Evolutionary conservation across 768 basidiomycete species (phyloP), one percentile per base, ranked within the genome.

Genomic region (Podaxis sp.): DNA sequence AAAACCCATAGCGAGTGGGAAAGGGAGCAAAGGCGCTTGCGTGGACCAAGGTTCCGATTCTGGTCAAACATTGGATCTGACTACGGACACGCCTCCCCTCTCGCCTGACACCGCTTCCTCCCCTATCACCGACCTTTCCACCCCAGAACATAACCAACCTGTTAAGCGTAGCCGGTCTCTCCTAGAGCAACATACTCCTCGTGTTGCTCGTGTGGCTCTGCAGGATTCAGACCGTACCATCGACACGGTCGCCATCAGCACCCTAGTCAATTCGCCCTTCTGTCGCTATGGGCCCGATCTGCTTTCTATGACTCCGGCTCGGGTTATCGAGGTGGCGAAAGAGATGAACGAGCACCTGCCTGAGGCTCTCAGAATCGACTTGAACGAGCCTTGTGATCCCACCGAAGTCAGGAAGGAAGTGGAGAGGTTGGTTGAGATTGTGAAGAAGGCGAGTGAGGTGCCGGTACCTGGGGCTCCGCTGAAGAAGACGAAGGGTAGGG

Each of bases 221-320:
- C 86, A 89, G 68, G 84, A 84, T 60, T 83, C 84, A 61, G 83
- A 87, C 61, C 80, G 82, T 29, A 68, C 71, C 15, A 73, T 80
- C 2, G 80, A 81, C 55, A 84, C 82, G 7, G 75, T 90, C 46
- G 77, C 90, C 41, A 83, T 90, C 70, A 89, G 86, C 0, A 79
- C 88, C 5, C 77, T 91, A 12, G 75, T 80, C 46, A 72, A 71
- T 24, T 75, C 82, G 9, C 88, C 88, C 0, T 91, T 90, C 74
- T 88, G 86, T 73, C 89, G 87, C 71, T 88, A 91, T 69, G 87
- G 88, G 63, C n/a, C n/a, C n/a, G 88, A 91, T 66, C 79, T 90
- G 46, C 68, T 89, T 58, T 79, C 82, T 0, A 90, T 91, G 89
- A 67, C 81, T 3, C 83, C 82, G 46, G 50, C 71, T 1, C 76